Base-by-base conservation (phyloP, 1,139 yeast genomes). In the Magnusiomyces tetraspermus region DNA sequence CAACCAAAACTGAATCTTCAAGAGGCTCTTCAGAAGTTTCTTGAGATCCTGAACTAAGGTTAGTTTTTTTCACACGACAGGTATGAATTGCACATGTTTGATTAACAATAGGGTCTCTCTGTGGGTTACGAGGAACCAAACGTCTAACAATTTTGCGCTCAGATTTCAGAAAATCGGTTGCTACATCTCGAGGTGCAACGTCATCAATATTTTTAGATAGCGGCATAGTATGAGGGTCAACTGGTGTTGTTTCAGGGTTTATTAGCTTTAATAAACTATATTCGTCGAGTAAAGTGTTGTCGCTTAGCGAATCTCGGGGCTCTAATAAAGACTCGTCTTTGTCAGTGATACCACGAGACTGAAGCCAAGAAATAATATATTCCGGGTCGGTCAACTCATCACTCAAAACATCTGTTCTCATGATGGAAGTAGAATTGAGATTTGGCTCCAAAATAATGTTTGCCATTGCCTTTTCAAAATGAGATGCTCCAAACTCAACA, bases 61-160 rank as follows among this genome's bases (percentile, higher is more conserved):
- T 28, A 52, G 36, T 59, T 56, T 53, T 52, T 8, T 51, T 57
- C 2, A 52, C 23, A n/a, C 56, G 51, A 13, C 46, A 53, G 0
- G 65, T 58, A 24, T 76, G 64, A 2, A 88, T 69, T 31, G 82
- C 70, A 65, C 97, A 89, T 0, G 96, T 83, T 67, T 90, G 97
- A 64, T 86, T 86, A 55, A 88, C 81, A 22, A 87, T 78, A 51
- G 79, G 78, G 63, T 90, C 97, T 60, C 88, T 83, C 63, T 78
- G 82, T 0, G 96, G 96, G 63, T 89, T 90, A 64, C 97, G 73
- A 3, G 97, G 97, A 21, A 90, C 77, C 44, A 90, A 80, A 57
- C 96, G 74, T 59, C 97, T 76, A 23, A 88, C 88, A 42, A 85
- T 73, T 58, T 81, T 79, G 31, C 73, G 67, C 47, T 73, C 72